Evolutionary conservation across 2,329 filamentous ascomycete genomes (phyloP).

Genomic region (Zymoseptoria pseudotritici): DNA sequence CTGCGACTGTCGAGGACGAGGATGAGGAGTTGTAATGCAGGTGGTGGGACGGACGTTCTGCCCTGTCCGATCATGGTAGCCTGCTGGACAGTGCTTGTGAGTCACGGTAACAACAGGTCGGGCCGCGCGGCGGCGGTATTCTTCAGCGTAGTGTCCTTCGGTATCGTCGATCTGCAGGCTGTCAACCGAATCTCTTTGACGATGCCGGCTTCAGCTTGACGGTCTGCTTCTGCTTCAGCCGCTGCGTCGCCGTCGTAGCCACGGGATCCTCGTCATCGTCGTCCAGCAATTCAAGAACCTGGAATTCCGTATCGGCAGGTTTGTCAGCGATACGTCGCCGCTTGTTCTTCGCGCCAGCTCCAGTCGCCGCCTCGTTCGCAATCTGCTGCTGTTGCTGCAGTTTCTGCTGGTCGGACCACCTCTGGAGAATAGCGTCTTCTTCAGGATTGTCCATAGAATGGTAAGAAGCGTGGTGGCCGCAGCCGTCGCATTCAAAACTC

Average conservation of each 20-base stretch:
- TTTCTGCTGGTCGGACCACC: conserved; percentile 37
- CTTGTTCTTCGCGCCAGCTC: conserved; percentile 19
- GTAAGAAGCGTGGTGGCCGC: conserved; percentile 48
- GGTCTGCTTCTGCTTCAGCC: not conserved
- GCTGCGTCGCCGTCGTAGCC: not conserved
- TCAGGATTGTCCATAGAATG: conserved; percentile 46
- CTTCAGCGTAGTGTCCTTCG: too few species aligned
- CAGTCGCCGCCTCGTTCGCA: conserved; percentile 5
- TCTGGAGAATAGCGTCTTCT: conserved; percentile 41
- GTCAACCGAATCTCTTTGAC: too few species aligned
- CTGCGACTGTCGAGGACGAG: not conserved
- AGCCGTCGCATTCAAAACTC: conserved; percentile 50
- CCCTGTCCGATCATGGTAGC: too few species aligned
- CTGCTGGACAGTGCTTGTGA: too few species aligned
- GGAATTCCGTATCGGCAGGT: conserved; percentile 5
- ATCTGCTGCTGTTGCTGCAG: not conserved
- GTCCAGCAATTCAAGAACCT: conserved; percentile 14
- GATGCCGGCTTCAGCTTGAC: too few species aligned
- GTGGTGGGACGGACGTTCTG: too few species aligned
- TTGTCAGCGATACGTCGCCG: conserved; percentile 18
- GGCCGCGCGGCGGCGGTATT: too few species aligned
- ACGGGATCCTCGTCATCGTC: not conserved
- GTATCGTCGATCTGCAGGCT: too few species aligned
- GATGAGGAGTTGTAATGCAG: not conserved
- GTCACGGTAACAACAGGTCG: too few species aligned